A percentile compares a stretch with the other conserved stretches of the same genome.
phyloP scores from a whole-genome alignment of 805 yeast species.

The Huiozyma naganishii region DNA sequence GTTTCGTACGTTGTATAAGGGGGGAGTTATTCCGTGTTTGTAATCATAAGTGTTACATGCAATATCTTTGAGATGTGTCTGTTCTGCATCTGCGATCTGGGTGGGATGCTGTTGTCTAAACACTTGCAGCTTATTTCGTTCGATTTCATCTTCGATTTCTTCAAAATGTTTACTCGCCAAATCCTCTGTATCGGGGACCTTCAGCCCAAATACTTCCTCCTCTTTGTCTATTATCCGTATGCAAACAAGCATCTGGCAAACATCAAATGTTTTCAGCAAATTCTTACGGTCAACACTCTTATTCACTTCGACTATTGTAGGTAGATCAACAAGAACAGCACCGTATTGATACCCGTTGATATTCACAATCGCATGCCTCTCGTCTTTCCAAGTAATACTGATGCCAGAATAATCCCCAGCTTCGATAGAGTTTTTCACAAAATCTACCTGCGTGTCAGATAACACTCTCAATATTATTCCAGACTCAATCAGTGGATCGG shows the following conservation, averaged over 20 bases:
- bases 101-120: slow-evolving; percentile 17
- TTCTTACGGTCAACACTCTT: slow-evolving; percentile 82
- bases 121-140: slow-evolving; percentile 14
- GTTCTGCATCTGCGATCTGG: slow-evolving; percentile 20
- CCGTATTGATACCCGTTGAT: slow-evolving; percentile 65
- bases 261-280: slow-evolving; percentile 74
- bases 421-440: slow-evolving; percentile 65
- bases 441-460: slow-evolving; percentile 42
- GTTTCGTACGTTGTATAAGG: slow-evolving; percentile 59
- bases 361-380: slow-evolving; percentile 64
- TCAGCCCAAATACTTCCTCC: slow-evolving; percentile 35
- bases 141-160: slow-evolving; percentile 19
- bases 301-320: slow-evolving; percentile 76
- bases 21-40: slow-evolving; percentile 78
- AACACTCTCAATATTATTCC: slow-evolving; percentile 70
- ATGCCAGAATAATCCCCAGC: slow-evolving; percentile 64
- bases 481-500: slow-evolving; percentile 85
- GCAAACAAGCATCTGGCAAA: slow-evolving; percentile 76
- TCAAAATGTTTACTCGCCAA: slow-evolving; percentile 24
- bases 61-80: slow-evolving; percentile 16
- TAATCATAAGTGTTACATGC: slow-evolving; percentile 27
- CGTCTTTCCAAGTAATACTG: slow-evolving; percentile 72
- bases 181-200: slow-evolving; percentile 35
- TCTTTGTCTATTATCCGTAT: slow-evolving; percentile 41
- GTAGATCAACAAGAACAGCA: slow-evolving; percentile 80